phyloP scores from a whole-genome alignment of 441 rosid genomes.

The Sinapis alba region DNA sequence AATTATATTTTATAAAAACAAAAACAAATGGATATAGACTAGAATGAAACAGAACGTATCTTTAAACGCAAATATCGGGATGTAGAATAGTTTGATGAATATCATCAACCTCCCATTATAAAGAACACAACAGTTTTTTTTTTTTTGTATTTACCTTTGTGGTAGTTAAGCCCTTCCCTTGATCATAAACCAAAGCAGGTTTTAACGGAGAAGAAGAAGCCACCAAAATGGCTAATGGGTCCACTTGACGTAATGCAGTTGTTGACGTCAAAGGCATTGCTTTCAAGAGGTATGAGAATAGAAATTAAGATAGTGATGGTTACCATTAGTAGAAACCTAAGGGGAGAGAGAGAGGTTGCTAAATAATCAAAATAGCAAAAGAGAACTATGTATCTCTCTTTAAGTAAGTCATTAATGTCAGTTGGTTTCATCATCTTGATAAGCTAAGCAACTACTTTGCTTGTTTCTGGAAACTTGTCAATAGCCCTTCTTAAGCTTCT shows the following conservation, averaged over 20 bases:
- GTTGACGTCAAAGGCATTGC: background rate
- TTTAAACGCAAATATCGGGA: background rate
- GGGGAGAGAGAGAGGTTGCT: background rate
- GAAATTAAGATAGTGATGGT: background rate
- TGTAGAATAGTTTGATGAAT: background rate
- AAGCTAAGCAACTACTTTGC: background rate
- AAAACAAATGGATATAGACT: background rate
- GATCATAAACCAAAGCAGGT: background rate
- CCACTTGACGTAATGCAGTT: background rate
- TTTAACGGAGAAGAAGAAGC: background rate
- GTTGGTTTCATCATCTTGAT: conserved; percentile 4
- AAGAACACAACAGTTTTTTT: background rate
- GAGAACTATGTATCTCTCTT: conserved; percentile 8
- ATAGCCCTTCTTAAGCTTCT: background rate
- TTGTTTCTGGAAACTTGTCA: background rate
- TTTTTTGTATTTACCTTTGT: background rate
- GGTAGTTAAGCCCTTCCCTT: background rate
- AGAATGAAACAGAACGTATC: background rate
- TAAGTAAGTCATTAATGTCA: background rate
- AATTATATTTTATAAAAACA: no score
- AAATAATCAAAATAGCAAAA: conserved; percentile 1
- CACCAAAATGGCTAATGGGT: background rate
- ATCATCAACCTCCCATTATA: background rate
- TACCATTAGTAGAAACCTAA: conserved; percentile 1
- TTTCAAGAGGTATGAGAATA: background rate